Conservation (phyloP, 1,139 yeast genomes). For the Meyerozyma guilliermondii region DNA sequence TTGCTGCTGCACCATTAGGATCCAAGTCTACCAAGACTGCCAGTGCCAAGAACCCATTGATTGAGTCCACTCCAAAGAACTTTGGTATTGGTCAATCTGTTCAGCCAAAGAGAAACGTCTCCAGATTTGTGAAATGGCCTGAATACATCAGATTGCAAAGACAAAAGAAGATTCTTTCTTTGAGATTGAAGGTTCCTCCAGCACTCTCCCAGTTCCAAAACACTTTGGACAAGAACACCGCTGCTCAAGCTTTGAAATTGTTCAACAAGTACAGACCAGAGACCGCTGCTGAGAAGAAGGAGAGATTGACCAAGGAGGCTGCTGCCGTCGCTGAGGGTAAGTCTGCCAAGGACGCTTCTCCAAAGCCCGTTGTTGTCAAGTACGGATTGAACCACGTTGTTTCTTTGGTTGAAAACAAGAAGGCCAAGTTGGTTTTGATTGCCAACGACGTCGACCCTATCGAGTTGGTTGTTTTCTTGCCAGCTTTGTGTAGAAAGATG, state of each 20-base stretch:
- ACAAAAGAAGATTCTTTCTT: constrained; percentile 14
- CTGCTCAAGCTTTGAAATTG: constrained; percentile 92
- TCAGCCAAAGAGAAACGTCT: constrained; percentile 94
- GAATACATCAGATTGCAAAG: constrained; percentile 73
- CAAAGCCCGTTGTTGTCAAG: constrained; percentile 94
- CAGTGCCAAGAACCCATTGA: constrained; percentile 63
- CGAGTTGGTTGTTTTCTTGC: constrained; percentile 92
- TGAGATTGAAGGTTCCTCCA: constrained; percentile 17
- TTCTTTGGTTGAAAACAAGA: constrained; percentile 93
- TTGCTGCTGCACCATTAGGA: constrained; percentile 87
- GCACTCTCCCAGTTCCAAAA: constrained; percentile 58
- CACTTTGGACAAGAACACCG: constrained; percentile 97
- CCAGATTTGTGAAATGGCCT: constrained; percentile 98
- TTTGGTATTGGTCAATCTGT: constrained; percentile 94
- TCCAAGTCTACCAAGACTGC: constrained; percentile 34
- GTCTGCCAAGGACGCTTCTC: constrained; percentile 90
- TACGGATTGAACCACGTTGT: constrained; percentile 99
- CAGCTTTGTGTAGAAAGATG: constrained; percentile 49
- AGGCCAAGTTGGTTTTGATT: constrained; percentile 92
- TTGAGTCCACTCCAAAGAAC: constrained; percentile 85
- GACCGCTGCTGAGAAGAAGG: constrained; percentile 95
- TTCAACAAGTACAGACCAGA: constrained; percentile 99
- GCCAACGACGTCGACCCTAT: constrained; percentile 99
- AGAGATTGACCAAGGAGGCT: constrained; percentile 97
- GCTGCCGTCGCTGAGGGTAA: constrained; percentile 98